Evolutionary conservation across 208 protist genomes (phyloP), one percentile per base, ranked within the genome.

Genomic region (Crithidia thermophila): DNA sequence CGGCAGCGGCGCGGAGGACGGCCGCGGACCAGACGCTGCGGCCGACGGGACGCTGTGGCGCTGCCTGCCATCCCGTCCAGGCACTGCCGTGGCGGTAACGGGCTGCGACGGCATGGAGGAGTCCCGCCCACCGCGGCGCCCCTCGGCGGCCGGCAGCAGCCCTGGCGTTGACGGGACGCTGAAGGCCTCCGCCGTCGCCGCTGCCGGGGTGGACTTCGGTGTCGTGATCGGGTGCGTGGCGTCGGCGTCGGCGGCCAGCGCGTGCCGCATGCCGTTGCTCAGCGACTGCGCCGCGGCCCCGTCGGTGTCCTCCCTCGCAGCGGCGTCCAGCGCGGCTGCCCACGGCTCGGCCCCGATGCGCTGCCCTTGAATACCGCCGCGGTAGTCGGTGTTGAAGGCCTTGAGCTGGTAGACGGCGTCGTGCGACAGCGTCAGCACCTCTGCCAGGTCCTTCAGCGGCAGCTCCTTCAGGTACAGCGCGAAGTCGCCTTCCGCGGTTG

Each of bases 351-450:
- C 33, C 16, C 64, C 52, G 0, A 55, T 50, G 6, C 61, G 76
- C 13, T 20, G 61, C 4, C 69, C 71, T 11, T 56, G 49, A 0
- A 88, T 25, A 6, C 79, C 84, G 39, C 75, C 79, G 36, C 72
- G 72, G 69, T 85, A 88, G 59, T 90, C 87, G 9, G 83, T 77
- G 64, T 88, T 84, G 51, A 86, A 79, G 20, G 61, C 73, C 18
- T 61, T 72, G 58, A 84, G 77, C 36, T 75, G 31, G 55, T 87
- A 81, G 7, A 89, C 81, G 27, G 76, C 85, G 5, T 73, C 67
- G 63, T 84, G 88, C 13, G 76, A 64, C 31, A 74, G 69, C 57
- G 51, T 70, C 11, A 94, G 68, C 3, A 66, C 68, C 21, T 77
- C 61, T 18, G 73, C 60, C 45, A 94, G 68, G n/a, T 50, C 40